These are phyloP conservation scores for Hevea brasiliensis DNA, from an alignment of 345 rosid species.

Conservation along the genomic window DNA sequence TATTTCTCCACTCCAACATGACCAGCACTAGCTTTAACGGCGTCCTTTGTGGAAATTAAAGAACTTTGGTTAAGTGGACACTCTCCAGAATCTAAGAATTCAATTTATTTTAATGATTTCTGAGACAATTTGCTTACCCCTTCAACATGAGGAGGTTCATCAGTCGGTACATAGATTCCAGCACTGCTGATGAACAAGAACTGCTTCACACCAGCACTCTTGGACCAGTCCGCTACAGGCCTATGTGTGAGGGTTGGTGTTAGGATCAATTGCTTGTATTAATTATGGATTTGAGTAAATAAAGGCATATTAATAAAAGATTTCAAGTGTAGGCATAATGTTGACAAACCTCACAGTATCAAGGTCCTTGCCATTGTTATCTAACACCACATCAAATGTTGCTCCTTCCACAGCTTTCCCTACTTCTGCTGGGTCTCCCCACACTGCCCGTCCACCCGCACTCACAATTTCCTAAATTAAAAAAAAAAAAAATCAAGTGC, in stretches of 20 bases:
- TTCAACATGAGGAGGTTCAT: constrained; percentile 94
- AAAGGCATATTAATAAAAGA: no score
- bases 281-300: neutral
- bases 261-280: neutral
- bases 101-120: neutral
- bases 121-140: constrained; percentile 46
- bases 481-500: constrained; percentile 2
- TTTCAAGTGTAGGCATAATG: neutral
- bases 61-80: constrained; percentile 1
- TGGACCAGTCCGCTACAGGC: constrained; percentile 91
- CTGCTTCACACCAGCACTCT: constrained; percentile 77
- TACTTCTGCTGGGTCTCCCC: constrained; percentile 85
- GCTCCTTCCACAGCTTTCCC: constrained; percentile 64
- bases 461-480: constrained; percentile 69
- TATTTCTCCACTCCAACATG: constrained; percentile 90
- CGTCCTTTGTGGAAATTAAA: constrained; percentile 50
- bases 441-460: constrained; percentile 79
- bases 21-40: constrained; percentile 77
- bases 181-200: constrained; percentile 92
- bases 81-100: neutral
- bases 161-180: constrained; percentile 83
- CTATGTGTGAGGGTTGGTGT: constrained; percentile 28
- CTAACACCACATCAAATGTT: constrained; percentile 81
- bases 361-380: constrained; percentile 91
- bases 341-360: constrained; percentile 62